phyloP scores from a whole-genome alignment of 2,329 filamentous ascomycete genomes.

The Hortaea werneckii region DNA sequence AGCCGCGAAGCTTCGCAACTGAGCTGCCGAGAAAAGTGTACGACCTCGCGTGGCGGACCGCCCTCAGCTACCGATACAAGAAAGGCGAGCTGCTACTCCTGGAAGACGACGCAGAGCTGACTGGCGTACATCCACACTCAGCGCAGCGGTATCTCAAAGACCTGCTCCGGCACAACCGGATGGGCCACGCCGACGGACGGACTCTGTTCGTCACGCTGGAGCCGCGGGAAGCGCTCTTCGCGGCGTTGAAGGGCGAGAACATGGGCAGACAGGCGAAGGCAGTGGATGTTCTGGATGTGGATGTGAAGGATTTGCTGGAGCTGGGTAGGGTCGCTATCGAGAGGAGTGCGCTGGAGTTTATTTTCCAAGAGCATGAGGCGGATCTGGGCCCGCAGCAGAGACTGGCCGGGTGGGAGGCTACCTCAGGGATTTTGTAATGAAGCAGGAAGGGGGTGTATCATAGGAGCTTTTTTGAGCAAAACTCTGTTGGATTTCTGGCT shows the following conservation, averaged over 20 bases:
- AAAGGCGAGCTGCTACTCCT: constrained; percentile 80
- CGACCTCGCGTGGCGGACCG: constrained; percentile 89
- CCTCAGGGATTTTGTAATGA: too few relatives aligned
- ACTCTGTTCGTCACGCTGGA: constrained; percentile 64
- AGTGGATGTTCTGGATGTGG: constrained; percentile 65
- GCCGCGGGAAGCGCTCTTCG: constrained; percentile 52
- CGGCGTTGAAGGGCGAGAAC: constrained; percentile 51
- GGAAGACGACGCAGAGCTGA: constrained; percentile 65
- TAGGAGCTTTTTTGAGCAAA: too few relatives aligned
- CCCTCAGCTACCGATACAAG: constrained; percentile 81
- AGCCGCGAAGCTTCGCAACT: constrained; percentile 83
- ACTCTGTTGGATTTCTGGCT: too few relatives aligned
- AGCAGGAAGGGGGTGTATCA: too few relatives aligned
- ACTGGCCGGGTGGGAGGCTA: neutral
- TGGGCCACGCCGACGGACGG: constrained; percentile 57
- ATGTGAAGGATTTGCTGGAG: constrained; percentile 90
- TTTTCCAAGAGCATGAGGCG: constrained; percentile 63
- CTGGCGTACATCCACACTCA: constrained; percentile 37
- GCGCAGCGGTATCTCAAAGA: constrained; percentile 51
- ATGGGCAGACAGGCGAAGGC: constrained; percentile 53
- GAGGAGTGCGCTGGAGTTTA: constrained; percentile 62
- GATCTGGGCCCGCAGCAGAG: constrained; percentile 33
- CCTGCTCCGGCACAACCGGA: constrained; percentile 60
- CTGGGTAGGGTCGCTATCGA: constrained; percentile 80
- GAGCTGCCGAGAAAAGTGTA: constrained; percentile 80